Conservation (phyloP, 73 alveolate species). For the Tetrahymena malaccensis region DNA sequence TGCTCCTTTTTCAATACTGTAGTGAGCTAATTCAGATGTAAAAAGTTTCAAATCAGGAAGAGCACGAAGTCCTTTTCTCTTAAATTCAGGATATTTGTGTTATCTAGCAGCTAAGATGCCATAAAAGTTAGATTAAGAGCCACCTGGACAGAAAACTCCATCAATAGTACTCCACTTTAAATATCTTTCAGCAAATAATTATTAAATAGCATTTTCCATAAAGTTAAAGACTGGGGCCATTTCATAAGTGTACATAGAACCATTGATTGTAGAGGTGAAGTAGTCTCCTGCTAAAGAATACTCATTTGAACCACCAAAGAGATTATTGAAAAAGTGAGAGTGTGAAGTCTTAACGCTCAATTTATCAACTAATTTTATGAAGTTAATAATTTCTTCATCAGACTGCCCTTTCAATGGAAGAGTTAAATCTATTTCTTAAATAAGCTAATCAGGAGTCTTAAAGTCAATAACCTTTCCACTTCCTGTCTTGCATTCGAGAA, state of each 20-base stretch:
- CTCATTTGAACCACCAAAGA: conserved; percentile 1
- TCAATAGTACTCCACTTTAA: conserved; percentile 7
- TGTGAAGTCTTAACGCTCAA: background rate
- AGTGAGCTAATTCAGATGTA: conserved; percentile 18
- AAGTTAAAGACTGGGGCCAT: conserved; percentile 12
- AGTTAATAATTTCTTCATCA: background rate
- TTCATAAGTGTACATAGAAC: conserved; percentile 9
- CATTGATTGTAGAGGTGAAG: conserved; percentile 1
- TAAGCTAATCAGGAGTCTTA: background rate
- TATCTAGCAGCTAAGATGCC: conserved; percentile 17
- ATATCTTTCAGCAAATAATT: background rate
- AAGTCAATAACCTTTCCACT: background rate
- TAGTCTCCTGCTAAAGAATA: conserved; percentile 2
- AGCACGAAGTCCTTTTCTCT: background rate
- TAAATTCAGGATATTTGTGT: conserved; percentile 3
- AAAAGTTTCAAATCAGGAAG: background rate
- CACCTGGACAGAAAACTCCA: conserved; percentile 19
- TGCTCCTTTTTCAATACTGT: conserved; percentile 3
- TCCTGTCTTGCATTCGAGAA: background rate
- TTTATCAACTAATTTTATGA: background rate
- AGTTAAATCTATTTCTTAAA: background rate
- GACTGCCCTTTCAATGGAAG: background rate
- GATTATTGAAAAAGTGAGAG: conserved; percentile 3
- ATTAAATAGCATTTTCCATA: background rate
- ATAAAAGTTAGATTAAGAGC: background rate